These are phyloP conservation scores for Plasmopara muralis DNA, from an alignment of 352 stramenopile genomes.

Conservation along the genomic window DNA sequence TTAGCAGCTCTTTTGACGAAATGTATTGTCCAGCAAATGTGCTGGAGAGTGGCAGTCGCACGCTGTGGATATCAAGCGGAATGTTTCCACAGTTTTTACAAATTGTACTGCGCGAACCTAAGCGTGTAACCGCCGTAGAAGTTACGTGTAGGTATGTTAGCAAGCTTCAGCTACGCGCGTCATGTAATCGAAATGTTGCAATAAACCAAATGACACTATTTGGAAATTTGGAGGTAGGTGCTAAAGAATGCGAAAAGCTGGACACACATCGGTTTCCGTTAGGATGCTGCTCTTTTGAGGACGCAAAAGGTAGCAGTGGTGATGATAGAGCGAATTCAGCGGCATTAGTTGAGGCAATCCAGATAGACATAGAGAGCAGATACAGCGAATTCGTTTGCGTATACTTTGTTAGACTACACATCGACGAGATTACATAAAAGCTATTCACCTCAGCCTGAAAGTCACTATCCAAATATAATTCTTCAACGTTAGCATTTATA, in stretches of 20 bases:
- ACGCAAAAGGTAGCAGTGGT: constrained; percentile 8
- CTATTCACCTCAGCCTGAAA: no score
- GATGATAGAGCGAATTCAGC: constrained; percentile 8
- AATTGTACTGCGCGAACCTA: constrained; percentile 53
- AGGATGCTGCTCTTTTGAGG: constrained; percentile 3
- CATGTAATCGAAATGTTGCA: constrained; percentile 27
- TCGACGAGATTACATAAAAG: constrained; percentile 10
- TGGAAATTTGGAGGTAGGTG: constrained; percentile 31
- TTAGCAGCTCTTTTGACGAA: constrained; percentile 63
- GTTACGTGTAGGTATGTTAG: constrained; percentile 61
- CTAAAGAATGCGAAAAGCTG: constrained; percentile 37
- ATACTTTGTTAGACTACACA: constrained; percentile 46
- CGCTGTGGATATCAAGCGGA: constrained; percentile 63
- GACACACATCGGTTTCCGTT: constrained; percentile 50
- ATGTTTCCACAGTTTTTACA: constrained; percentile 71
- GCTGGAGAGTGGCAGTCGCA: constrained; percentile 40
- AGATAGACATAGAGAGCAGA: constrained; percentile 63
- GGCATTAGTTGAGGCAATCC: constrained; percentile 36
- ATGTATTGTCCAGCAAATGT: constrained; percentile 41
- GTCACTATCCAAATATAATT: neutral
- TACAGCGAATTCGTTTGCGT: constrained; percentile 64
- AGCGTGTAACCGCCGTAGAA: constrained; percentile 49
- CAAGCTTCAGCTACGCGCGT: constrained; percentile 46
- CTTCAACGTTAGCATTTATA: neutral
- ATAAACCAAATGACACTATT: constrained; percentile 24